A percentile compares a stretch with the other conserved stretches of the same genome.
These are phyloP conservation scores for Graphilbum sp. DNA, from an alignment of 2,329 filamentous ascomycete genomes.

Conservation along the genomic window DNA sequence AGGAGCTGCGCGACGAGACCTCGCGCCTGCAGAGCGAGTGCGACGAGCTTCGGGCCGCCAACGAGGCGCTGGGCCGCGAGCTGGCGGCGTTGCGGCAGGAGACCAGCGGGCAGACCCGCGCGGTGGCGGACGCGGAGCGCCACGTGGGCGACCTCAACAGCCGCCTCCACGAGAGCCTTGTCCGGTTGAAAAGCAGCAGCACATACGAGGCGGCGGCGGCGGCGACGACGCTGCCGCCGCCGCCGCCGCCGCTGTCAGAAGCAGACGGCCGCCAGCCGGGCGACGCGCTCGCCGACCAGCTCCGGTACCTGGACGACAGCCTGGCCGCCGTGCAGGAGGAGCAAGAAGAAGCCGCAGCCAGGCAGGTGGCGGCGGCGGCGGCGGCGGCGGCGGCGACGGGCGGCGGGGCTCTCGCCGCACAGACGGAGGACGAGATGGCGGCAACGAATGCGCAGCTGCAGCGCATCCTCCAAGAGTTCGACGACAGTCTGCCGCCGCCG, in stretches of 20 bases:
- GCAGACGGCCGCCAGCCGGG: no score
- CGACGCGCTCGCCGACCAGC: conserved; percentile 35
- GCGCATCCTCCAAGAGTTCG: conserved; percentile 31
- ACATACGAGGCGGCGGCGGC: conserved; percentile 25
- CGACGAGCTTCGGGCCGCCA: conserved; percentile 15
- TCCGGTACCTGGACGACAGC: conserved; percentile 56
- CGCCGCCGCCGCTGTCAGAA: no score
- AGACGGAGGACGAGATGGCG: conserved; percentile 30
- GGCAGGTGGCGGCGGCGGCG: no score
- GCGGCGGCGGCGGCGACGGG: conserved; percentile 12
- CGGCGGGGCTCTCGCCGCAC: no score
- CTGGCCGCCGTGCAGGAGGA: conserved; percentile 44
- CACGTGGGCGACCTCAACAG: conserved; percentile 53
- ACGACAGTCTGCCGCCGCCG: conserved; percentile 28
- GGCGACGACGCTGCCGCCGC: no score
- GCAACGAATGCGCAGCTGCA: conserved; percentile 49
- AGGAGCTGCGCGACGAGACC: conserved; percentile 26
- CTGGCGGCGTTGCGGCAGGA: conserved; percentile 20
- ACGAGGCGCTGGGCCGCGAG: conserved; percentile 18
- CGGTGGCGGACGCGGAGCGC: conserved; percentile 44
- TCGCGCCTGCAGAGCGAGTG: conserved; percentile 15
- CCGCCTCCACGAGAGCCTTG: conserved; percentile 49
- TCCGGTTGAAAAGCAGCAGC: conserved; percentile 38
- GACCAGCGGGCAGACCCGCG: conserved; percentile 23
- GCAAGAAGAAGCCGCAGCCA: no score